Evolutionary conservation across 805 yeast genomes (phyloP).

Genomic region (Hanseniaspora pseudoguilliermondii): DNA sequence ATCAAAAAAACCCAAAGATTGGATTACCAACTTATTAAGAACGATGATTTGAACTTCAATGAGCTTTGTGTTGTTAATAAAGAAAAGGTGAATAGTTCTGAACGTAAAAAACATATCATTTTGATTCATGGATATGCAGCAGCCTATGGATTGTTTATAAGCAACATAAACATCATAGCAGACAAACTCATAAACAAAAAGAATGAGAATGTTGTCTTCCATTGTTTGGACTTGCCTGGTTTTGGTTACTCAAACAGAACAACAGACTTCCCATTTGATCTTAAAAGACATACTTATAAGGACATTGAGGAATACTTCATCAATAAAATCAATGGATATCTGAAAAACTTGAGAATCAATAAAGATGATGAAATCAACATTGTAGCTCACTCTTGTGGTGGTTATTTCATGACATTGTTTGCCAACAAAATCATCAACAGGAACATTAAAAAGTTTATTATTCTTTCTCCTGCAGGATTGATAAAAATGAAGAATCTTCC

Average conservation of each 20-base stretch:
- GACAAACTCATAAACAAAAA: slow-evolving; percentile 22
- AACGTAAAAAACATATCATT: slow-evolving; percentile 40
- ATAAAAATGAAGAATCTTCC: slow-evolving; percentile 33
- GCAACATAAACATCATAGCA: slow-evolving; percentile 50
- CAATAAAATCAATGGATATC: background rate
- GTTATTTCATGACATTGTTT: slow-evolving; percentile 61
- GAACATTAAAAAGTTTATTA: slow-evolving; percentile 52
- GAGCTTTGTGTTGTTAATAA: slow-evolving; percentile 56
- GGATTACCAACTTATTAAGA: slow-evolving; percentile 26
- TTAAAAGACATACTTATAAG: slow-evolving; percentile 18
- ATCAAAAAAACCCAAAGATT: slow-evolving; percentile 39
- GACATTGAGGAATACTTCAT: background rate
- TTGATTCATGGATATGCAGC: slow-evolving; percentile 93
- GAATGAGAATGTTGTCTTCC: slow-evolving; percentile 54
- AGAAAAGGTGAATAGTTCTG: slow-evolving; percentile 23
- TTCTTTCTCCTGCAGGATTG: slow-evolving; percentile 87
- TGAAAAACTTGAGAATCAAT: background rate
- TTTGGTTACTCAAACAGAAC: slow-evolving; percentile 85
- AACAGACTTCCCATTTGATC: slow-evolving; percentile 34
- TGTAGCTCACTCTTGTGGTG: slow-evolving; percentile 90
- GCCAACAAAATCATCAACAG: slow-evolving; percentile 42
- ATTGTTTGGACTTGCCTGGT: slow-evolving; percentile 79
- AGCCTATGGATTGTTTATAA: slow-evolving; percentile 70
- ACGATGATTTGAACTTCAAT: slow-evolving; percentile 32
- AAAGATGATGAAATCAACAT: slow-evolving; percentile 34